Percentiles rank a stretch among this genome's conserved stretches.
Evolutionary conservation across 2,329 filamentous ascomycete species (phyloP).

Genomic region (Trichothecium sympodiale): DNA sequence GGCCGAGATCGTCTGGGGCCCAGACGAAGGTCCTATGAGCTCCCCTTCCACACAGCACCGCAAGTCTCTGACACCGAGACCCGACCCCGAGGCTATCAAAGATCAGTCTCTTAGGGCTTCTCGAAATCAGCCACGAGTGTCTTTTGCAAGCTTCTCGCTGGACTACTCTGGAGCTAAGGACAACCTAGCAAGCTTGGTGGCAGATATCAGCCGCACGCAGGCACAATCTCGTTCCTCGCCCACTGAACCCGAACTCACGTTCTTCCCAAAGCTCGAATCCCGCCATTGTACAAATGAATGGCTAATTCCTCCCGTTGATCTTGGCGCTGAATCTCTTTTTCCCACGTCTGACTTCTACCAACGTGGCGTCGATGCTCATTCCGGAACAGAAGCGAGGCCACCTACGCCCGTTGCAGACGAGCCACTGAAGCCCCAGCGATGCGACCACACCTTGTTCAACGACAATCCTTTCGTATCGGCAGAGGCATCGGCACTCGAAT

Average conservation of each 20-base stretch:
- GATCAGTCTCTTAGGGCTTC: too few species aligned
- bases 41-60: too few species aligned
- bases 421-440: conserved; percentile 6
- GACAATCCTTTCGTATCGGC: conserved; percentile 12
- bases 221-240: not conserved
- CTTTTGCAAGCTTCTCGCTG: not conserved
- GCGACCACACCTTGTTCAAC: conserved; percentile 11
- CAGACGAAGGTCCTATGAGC: too few species aligned
- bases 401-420: conserved; percentile 7
- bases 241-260: conserved; percentile 14
- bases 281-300: conserved; percentile 21
- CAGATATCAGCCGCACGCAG: not conserved
- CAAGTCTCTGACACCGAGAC: too few species aligned
- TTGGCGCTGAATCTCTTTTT: conserved; percentile 1
- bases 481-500: not conserved
- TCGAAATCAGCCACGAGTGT: not conserved
- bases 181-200: not conserved
- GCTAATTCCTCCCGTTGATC: conserved; percentile 12
- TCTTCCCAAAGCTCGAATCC: conserved; percentile 20
- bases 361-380: conserved; percentile 20
- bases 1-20: conserved; percentile 1
- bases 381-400: conserved; percentile 5
- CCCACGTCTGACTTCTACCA: conserved; percentile 11
- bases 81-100: too few species aligned
- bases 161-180: not conserved